Evolutionary conservation across 805 yeast species (phyloP).

Genomic region (Saturnispora gosingensis): DNA sequence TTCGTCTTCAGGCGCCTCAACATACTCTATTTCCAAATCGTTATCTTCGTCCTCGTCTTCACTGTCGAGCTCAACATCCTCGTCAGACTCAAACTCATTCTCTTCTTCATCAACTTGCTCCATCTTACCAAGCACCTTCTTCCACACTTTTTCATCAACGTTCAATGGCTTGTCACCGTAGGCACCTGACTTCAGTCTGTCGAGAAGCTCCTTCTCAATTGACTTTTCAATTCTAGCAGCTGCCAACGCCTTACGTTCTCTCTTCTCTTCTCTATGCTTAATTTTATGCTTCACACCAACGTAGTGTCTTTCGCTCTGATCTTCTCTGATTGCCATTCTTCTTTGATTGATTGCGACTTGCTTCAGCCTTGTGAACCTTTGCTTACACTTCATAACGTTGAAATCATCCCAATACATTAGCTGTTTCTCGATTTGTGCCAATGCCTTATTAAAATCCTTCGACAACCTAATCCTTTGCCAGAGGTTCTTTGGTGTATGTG

Average conservation of each 20-base stretch:
- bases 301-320: conserved; percentile 69
- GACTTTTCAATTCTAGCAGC: conserved; percentile 97
- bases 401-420: conserved; percentile 90
- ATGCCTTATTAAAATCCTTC: conserved; percentile 80
- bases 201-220: conserved; percentile 89
- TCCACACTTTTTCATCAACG: conserved; percentile 94
- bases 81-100: conserved; percentile 83
- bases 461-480: conserved; percentile 94
- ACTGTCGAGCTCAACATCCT: conserved; percentile 42
- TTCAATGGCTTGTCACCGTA: conserved; percentile 97
- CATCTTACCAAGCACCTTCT: conserved; percentile 72
- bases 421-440: conserved; percentile 81
- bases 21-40: conserved; percentile 75
- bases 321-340: conserved; percentile 82
- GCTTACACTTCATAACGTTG: conserved; percentile 87
- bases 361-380: conserved; percentile 85
- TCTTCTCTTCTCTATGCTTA: conserved; percentile 83
- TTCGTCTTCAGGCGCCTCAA: conserved; percentile 81
- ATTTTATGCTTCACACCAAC: conserved; percentile 93
- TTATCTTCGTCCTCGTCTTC: conserved; percentile 49
- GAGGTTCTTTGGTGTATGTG: conserved; percentile 84
- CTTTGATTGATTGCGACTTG: conserved; percentile 95
- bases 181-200: conserved; percentile 93
- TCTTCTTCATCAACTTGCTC: conserved; percentile 54
- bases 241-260: conserved; percentile 93